phyloP scores from a whole-genome alignment of 108 stramenopile species.

The Skeletonema marinoi region DNA sequence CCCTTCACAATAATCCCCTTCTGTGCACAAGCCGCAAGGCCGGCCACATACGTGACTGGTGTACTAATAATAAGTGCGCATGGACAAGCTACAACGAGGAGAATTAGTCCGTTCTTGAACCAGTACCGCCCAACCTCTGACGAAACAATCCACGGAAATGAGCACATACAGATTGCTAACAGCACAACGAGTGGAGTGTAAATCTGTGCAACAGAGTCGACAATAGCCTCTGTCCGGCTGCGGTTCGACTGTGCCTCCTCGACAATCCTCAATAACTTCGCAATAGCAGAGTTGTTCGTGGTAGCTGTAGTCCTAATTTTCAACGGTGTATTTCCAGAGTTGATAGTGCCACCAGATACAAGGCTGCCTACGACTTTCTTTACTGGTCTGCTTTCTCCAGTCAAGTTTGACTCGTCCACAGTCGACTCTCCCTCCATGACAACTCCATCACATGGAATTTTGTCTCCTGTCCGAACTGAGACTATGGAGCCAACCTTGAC shows the following conservation, averaged over 20 bases:
- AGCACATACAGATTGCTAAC: slow-evolving; percentile 63
- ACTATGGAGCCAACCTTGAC: slow-evolving; percentile 82
- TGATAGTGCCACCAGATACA: slow-evolving; percentile 82
- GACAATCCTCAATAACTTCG: slow-evolving; percentile 73
- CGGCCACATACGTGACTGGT: slow-evolving; percentile 85
- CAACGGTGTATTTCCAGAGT: slow-evolving; percentile 61
- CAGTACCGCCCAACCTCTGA: slow-evolving; percentile 59
- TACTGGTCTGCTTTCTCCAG: slow-evolving; percentile 84
- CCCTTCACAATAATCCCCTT: slow-evolving; percentile 82
- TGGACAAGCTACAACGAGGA: slow-evolving; percentile 79
- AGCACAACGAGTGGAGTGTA: slow-evolving; percentile 79
- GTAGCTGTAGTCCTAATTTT: slow-evolving; percentile 66
- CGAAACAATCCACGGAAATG: slow-evolving; percentile 73
- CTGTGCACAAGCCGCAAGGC: slow-evolving; percentile 84
- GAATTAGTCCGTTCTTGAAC: slow-evolving; percentile 66
- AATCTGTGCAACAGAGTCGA: slow-evolving; percentile 69
- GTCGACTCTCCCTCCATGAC: slow-evolving; percentile 74
- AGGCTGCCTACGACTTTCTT: slow-evolving; percentile 51
- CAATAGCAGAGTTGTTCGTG: slow-evolving; percentile 72
- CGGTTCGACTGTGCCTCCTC: slow-evolving; percentile 84
- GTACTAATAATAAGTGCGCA: slow-evolving; percentile 88
- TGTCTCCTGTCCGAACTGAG: slow-evolving; percentile 84
- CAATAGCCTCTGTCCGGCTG: slow-evolving; percentile 74
- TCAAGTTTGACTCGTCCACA: slow-evolving; percentile 71
- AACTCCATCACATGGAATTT: slow-evolving; percentile 91